A percentile compares a stretch with the other conserved stretches of the same genome.
phyloP scores from a whole-genome alignment of 2,329 filamentous ascomycete species.

The Microdochium paspali region DNA sequence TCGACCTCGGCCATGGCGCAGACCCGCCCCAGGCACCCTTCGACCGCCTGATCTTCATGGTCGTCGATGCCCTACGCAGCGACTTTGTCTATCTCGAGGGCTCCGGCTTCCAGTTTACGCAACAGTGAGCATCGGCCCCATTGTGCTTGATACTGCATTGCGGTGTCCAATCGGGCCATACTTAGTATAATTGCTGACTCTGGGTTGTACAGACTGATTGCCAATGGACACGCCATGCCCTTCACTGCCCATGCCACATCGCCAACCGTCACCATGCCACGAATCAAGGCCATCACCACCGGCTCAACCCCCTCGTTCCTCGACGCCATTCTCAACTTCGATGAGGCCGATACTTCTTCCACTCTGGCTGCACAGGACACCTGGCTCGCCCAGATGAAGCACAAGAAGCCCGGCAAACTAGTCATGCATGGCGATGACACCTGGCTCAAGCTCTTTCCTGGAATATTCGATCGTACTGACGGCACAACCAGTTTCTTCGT shows the following conservation, averaged over 20 bases:
- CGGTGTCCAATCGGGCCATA: no score
- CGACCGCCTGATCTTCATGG: constrained; percentile 91
- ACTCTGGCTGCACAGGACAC: constrained; percentile 84
- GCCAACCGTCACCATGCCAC: constrained; percentile 96
- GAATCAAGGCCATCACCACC: constrained; percentile 93
- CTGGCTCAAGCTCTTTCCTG: constrained; percentile 93
- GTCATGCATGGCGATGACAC: constrained; percentile 98
- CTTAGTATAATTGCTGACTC: not conserved
- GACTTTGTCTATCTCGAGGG: constrained; percentile 82
- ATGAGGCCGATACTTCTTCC: constrained; percentile 86
- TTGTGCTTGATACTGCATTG: not conserved
- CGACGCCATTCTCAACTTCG: constrained; percentile 92
- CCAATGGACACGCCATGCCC: constrained; percentile 72
- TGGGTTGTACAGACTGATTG: constrained; percentile 57
- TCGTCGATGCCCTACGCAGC: constrained; percentile 88
- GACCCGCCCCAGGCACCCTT: constrained; percentile 59
- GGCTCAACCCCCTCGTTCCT: constrained; percentile 97
- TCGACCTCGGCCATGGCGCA: constrained; percentile 41
- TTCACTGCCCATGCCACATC: constrained; percentile 96
- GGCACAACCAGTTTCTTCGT: constrained; percentile 98
- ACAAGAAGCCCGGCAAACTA: constrained; percentile 60
- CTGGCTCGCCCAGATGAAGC: constrained; percentile 89
- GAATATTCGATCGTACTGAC: constrained; percentile 76
- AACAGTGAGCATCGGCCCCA: constrained; percentile 54
- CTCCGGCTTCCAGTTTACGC: constrained; percentile 81